Percentiles rank a stretch among this genome's conserved stretches.
Conservation (phyloP, 2,329 filamentous ascomycete genomes). For the Escovopsis sp. region DNA sequence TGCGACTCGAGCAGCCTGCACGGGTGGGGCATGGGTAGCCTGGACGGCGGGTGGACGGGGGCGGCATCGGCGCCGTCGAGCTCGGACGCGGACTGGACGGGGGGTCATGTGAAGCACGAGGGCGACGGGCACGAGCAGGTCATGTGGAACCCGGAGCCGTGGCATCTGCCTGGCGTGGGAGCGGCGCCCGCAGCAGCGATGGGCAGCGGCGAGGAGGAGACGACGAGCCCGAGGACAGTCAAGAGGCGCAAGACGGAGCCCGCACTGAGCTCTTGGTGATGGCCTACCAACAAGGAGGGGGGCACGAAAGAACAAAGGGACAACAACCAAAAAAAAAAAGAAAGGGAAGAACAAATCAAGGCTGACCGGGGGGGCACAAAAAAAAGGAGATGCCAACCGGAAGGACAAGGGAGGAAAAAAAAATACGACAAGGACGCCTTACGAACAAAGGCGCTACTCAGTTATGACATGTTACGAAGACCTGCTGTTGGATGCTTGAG, state of each 20-base stretch:
- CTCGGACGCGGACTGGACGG: slow-evolving; percentile 18
- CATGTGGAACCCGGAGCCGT: slow-evolving; percentile 23
- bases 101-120: slow-evolving; percentile 16
- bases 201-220: slow-evolving; percentile 13
- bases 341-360: not conserved
- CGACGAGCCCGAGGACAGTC: slow-evolving; percentile 20
- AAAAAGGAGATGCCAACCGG: not conserved
- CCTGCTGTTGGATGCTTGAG: no score
- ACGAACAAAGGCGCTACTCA: no score
- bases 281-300: no score
- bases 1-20: slow-evolving; percentile 18
- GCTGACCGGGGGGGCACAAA: not conserved
- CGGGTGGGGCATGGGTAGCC: slow-evolving; percentile 18
- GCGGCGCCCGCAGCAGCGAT: slow-evolving; percentile 11
- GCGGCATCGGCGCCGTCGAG: slow-evolving; percentile 12
- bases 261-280: slow-evolving; percentile 8
- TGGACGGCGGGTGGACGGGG: slow-evolving; percentile 20
- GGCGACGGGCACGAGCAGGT: slow-evolving; percentile 12
- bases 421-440: no score
- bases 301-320: no score
- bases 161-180: slow-evolving; percentile 15
- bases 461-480: no score
- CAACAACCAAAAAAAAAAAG: not conserved
- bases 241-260: slow-evolving; percentile 20
- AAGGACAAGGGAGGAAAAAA: no score